Conservation (phyloP, 768 basidiomycete genomes). For the Astraeus odoratus region DNA sequence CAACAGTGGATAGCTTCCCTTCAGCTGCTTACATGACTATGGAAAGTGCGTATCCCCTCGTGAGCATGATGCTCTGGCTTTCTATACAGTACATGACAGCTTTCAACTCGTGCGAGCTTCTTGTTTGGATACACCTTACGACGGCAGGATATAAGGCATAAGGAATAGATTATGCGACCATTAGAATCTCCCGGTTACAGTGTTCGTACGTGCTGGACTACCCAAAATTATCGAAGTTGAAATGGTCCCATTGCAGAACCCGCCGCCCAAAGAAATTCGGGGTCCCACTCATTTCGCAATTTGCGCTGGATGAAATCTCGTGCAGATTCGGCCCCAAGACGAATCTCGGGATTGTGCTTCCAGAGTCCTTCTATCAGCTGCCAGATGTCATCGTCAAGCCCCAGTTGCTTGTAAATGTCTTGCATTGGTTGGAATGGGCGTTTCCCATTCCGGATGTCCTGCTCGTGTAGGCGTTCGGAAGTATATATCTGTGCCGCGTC, state of each 20-base stretch:
- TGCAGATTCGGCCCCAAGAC: constrained; percentile 20
- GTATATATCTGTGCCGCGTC: constrained; percentile 21
- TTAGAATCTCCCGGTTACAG: too few species aligned
- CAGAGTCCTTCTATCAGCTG: constrained; percentile 23
- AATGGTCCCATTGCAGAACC: constrained; percentile 10
- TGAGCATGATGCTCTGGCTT: too few species aligned
- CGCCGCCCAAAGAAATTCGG: constrained; percentile 14
- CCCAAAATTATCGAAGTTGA: constrained; percentile 2
- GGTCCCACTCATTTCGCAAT: constrained; percentile 17
- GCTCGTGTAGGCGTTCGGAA: constrained; percentile 12
- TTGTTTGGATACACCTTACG: too few species aligned
- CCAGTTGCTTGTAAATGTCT: constrained; percentile 6
- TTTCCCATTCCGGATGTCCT: constrained; percentile 8
- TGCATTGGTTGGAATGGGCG: constrained; percentile 16
- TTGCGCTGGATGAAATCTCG: constrained; percentile 17
- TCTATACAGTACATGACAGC: too few species aligned
- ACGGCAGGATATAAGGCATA: too few species aligned
- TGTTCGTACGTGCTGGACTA: too few species aligned
- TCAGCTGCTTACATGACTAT: too few species aligned
- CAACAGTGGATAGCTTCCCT: too few species aligned
- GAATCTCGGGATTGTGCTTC: constrained; percentile 19
- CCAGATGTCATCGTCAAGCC: constrained; percentile 28
- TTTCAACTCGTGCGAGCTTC: too few species aligned
- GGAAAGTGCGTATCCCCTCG: too few species aligned
- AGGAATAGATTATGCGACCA: too few species aligned